These are phyloP conservation scores for Escovopsis sp. DNA, from an alignment of 2,329 filamentous ascomycete genomes.

Conservation along the genomic window DNA sequence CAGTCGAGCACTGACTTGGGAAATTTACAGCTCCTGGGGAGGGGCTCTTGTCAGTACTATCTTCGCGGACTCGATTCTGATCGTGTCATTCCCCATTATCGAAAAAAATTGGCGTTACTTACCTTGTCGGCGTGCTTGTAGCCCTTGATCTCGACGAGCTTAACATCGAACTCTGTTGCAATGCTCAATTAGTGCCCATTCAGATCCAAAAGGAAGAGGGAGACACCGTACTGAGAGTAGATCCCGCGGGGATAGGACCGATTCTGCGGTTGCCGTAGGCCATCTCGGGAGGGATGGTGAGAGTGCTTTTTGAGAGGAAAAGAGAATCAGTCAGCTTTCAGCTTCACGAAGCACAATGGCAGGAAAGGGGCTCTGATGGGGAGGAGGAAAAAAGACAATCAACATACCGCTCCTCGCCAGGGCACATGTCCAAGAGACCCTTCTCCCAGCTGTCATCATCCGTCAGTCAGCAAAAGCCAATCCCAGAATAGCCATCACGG, in stretches of 20 bases:
- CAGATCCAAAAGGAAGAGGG: constrained; percentile 5
- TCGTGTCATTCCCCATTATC: constrained; percentile 6
- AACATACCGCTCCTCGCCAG: constrained; percentile 66
- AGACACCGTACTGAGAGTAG: constrained; percentile 51
- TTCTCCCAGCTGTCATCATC: constrained; percentile 59
- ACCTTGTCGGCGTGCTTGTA: constrained; percentile 28
- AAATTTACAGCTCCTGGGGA: constrained; percentile 44
- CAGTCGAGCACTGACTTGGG: background rate
- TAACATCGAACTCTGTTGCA: constrained; percentile 68
- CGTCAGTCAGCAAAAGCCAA: background rate
- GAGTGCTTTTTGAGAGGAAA: background rate
- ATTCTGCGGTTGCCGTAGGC: constrained; percentile 66
- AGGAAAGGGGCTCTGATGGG: background rate
- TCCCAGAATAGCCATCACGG: background rate
- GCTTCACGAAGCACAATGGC: too few relatives aligned
- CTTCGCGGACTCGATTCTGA: constrained; percentile 23
- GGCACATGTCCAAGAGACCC: constrained; percentile 84
- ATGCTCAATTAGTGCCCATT: constrained; percentile 3
- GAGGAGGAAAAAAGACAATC: background rate
- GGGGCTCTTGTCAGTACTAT: constrained; percentile 8
- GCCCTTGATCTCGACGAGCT: constrained; percentile 71
- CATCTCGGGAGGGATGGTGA: constrained; percentile 78
- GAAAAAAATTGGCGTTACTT: constrained; percentile 7
- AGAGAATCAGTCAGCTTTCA: too few relatives aligned
- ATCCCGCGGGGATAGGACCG: constrained; percentile 71